A percentile compares a stretch with the other conserved stretches of the same genome.
These are phyloP conservation scores for Acaromyces ingoldii DNA, from an alignment of 1,284 basidiomycete species.

Conservation along the genomic window DNA sequence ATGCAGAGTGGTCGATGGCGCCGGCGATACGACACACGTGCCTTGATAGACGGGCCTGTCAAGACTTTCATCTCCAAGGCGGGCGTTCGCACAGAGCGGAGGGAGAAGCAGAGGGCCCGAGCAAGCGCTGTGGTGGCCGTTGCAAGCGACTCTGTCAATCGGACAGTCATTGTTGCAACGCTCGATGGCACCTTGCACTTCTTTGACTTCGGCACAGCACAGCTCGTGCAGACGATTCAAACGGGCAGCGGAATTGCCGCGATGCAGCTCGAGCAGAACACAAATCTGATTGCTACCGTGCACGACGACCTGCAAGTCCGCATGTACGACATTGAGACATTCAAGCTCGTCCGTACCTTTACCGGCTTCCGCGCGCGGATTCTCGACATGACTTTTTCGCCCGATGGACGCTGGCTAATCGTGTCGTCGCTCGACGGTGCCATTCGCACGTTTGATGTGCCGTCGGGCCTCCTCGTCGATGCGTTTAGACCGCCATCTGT, in stretches of 20 bases:
- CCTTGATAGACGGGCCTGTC: too few species aligned
- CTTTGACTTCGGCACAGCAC: constrained; percentile 87
- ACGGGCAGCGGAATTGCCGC: constrained; percentile 68
- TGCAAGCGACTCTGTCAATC: constrained; percentile 79
- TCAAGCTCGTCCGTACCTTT: constrained; percentile 78
- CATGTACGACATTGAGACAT: constrained; percentile 86
- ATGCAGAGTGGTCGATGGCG: constrained; percentile 80
- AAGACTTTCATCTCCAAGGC: constrained; percentile 6
- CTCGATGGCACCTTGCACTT: constrained; percentile 79
- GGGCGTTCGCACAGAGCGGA: constrained; percentile 16
- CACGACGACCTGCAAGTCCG: constrained; percentile 83
- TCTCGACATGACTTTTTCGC: constrained; percentile 62
- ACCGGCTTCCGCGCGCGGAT: constrained; percentile 42
- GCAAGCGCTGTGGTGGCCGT: constrained; percentile 62
- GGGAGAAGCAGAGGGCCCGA: constrained; percentile 10
- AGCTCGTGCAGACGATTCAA: constrained; percentile 64
- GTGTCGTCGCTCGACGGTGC: constrained; percentile 81
- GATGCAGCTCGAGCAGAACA: constrained; percentile 75
- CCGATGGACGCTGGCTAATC: constrained; percentile 89
- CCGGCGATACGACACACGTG: constrained; percentile 54
- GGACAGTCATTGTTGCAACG: constrained; percentile 73
- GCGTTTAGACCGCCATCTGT: constrained; percentile 84
- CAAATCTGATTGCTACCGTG: constrained; percentile 73
- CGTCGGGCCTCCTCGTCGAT: constrained; percentile 84
- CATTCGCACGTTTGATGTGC: constrained; percentile 93